A percentile compares a stretch with the other conserved stretches of the same genome.
Evolutionary conservation across 2,329 filamentous ascomycete genomes (phyloP).

Genomic region (Penicillium sp.): DNA sequence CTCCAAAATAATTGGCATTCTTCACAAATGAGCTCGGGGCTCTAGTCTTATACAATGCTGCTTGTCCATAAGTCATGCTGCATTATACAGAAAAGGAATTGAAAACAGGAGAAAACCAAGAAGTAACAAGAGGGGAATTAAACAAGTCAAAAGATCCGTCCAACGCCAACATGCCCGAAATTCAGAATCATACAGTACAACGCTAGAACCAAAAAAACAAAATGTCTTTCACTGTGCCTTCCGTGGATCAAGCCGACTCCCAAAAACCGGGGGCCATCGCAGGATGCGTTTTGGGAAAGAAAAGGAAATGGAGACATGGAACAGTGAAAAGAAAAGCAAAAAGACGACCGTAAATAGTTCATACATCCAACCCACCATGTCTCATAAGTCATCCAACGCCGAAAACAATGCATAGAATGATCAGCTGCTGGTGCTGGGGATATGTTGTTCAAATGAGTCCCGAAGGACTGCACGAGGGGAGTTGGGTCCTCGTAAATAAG

Average conservation of each 20-base stretch:
- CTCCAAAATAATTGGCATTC: slow-evolving; percentile 8
- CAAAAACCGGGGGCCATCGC: slow-evolving; percentile 1
- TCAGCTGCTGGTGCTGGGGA: slow-evolving; percentile 13
- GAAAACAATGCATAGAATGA: slow-evolving; percentile 30
- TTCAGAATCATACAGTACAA: slow-evolving; percentile 20
- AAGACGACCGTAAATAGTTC: slow-evolving; percentile 30
- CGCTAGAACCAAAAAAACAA: slow-evolving; percentile 20
- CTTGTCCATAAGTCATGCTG: neutral
- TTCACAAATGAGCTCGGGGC: slow-evolving; percentile 3
- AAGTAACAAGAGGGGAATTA: slow-evolving; percentile 27
- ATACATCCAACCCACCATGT: slow-evolving; percentile 35
- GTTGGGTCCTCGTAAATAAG: slow-evolving; percentile 1
- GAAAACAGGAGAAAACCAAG: slow-evolving; percentile 3
- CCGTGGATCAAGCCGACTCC: slow-evolving; percentile 10
- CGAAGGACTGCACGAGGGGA: neutral
- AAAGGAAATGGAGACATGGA: slow-evolving; percentile 15
- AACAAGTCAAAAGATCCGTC: slow-evolving; percentile 14
- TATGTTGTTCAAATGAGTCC: slow-evolving; percentile 12
- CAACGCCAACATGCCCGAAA: slow-evolving; percentile 20
- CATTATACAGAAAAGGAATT: neutral
- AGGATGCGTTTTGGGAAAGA: slow-evolving; percentile 16
- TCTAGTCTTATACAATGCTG: slow-evolving; percentile 2
- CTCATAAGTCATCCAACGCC: slow-evolving; percentile 36
- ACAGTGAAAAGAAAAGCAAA: slow-evolving; percentile 21
- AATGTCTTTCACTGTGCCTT: slow-evolving; percentile 21